These are phyloP conservation scores for Deinandra increscens DNA, from an alignment of 129 eudicot genomes.

Conservation along the genomic window DNA sequence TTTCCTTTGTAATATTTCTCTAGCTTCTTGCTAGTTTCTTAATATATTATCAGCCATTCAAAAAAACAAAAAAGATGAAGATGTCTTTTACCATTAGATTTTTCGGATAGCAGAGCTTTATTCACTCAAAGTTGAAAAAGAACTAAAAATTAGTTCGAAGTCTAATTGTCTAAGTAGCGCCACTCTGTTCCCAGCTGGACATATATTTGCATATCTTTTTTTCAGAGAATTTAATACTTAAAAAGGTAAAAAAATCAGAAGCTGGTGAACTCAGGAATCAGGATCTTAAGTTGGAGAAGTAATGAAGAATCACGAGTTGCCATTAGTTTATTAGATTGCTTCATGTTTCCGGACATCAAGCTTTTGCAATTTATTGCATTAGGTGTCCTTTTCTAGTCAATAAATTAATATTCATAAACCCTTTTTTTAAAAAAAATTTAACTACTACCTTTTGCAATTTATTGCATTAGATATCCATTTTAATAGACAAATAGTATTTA, in stretches of 20 bases:
- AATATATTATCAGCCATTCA: too few species aligned
- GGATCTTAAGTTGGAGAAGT: slow-evolving; percentile 22
- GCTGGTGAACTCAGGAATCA: slow-evolving; percentile 23
- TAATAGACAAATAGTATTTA: too few species aligned
- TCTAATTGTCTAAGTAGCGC: slow-evolving; percentile 18
- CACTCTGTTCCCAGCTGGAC: slow-evolving; percentile 42
- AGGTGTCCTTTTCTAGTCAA: not conserved
- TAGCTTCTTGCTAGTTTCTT: too few species aligned
- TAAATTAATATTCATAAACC: not conserved
- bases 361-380: slow-evolving; percentile 28
- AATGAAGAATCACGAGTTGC: slow-evolving; percentile 16
- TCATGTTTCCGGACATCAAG: slow-evolving; percentile 45
- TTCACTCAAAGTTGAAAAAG: too few species aligned
- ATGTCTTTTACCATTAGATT: too few species aligned
- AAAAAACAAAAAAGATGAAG: too few species aligned
- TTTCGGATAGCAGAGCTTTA: too few species aligned
- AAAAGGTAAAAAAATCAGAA: slow-evolving; percentile 22
- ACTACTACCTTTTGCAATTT: too few species aligned
- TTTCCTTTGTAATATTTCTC: too few species aligned
- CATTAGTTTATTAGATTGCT: slow-evolving; percentile 29
- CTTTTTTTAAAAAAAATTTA: not conserved
- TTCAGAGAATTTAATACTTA: slow-evolving; percentile 24
- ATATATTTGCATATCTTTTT: slow-evolving; percentile 34
- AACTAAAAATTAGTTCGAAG: slow-evolving; percentile 3
- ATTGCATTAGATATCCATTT: too few species aligned